These are phyloP conservation scores for Auxenochlorella protothecoides DNA, from an alignment of 139 green algal genomes.

Conservation along the genomic window DNA sequence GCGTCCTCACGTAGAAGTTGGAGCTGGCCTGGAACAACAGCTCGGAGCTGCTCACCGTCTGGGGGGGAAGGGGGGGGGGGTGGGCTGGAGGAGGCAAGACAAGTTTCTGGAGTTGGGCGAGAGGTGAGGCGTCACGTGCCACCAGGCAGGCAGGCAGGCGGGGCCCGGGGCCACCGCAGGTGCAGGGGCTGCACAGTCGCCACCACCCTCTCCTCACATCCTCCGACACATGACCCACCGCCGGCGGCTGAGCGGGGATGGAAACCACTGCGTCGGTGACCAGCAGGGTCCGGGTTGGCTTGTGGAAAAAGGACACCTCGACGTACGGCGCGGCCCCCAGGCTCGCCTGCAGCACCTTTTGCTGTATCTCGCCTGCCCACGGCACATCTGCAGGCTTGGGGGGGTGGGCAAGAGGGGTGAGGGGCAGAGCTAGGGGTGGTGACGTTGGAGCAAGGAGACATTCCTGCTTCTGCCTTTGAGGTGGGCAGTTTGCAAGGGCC, in stretches of 20 bases:
- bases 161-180: no score
- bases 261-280: constrained; percentile 79
- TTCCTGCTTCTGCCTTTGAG: no score
- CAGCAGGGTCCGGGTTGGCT: constrained; percentile 54
- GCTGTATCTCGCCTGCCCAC: constrained; percentile 72
- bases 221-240: background rate
- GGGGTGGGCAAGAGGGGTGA: no score
- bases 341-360: constrained; percentile 38
- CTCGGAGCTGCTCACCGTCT: constrained; percentile 17
- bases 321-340: constrained; percentile 34
- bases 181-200: no score
- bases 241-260: constrained; percentile 37
- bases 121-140: no score
- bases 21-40: constrained; percentile 14
- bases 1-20: constrained; percentile 28
- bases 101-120: no score
- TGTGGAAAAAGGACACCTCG: constrained; percentile 81
- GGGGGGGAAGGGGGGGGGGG: background rate
- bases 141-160: no score
- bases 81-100: background rate
- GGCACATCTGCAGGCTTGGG: constrained; percentile 16
- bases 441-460: no score
- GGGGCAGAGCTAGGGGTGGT: no score
- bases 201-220: no score
- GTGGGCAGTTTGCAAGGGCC: no score